A percentile compares a stretch with the other conserved stretches of the same genome.
These are phyloP conservation scores for Baeospora myosura DNA, from an alignment of 1,284 basidiomycete genomes.

Conservation along the genomic window DNA sequence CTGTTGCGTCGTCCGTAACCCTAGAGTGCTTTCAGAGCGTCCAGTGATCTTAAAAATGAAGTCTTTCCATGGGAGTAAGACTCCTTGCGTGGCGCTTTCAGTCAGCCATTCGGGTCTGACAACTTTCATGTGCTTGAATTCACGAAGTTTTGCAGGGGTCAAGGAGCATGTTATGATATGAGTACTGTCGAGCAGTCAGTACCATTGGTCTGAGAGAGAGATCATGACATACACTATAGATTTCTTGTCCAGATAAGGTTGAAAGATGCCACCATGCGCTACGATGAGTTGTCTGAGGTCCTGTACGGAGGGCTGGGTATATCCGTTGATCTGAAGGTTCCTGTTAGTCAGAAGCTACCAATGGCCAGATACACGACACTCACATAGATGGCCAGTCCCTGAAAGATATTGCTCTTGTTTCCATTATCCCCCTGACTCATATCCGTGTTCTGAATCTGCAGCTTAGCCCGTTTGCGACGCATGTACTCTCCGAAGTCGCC, in stretches of 20 bases:
- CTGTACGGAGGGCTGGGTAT: slow-evolving; percentile 82
- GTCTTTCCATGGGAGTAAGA: slow-evolving; percentile 72
- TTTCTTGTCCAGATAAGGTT: slow-evolving; percentile 81
- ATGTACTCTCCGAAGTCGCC: slow-evolving; percentile 85
- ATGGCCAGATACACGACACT: slow-evolving; percentile 17
- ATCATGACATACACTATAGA: slow-evolving; percentile 51
- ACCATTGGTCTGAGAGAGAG: slow-evolving; percentile 3
- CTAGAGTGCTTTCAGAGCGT: slow-evolving; percentile 42
- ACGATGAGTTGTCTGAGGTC: slow-evolving; percentile 78
- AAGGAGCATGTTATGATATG: slow-evolving; percentile 88
- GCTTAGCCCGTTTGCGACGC: slow-evolving; percentile 82
- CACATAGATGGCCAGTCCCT: slow-evolving; percentile 75
- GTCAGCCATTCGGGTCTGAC: slow-evolving; percentile 84
- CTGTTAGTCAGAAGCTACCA: background rate
- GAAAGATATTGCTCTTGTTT: slow-evolving; percentile 53
- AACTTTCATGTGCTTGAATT: slow-evolving; percentile 86
- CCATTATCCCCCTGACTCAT: slow-evolving; percentile 36
- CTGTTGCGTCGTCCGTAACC: slow-evolving; percentile 31
- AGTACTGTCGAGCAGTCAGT: slow-evolving; percentile 42
- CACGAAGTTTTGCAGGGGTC: slow-evolving; percentile 82
- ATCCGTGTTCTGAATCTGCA: slow-evolving; percentile 77
- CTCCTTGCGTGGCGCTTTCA: slow-evolving; percentile 60
- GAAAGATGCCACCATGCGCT: slow-evolving; percentile 76
- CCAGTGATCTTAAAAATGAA: slow-evolving; percentile 49
- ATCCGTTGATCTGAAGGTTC: slow-evolving; percentile 73